A percentile compares a stretch with the other conserved stretches of the same genome.
Conservation (phyloP, 148 eudicot species). For the Vaccinium corymbosum region DNA sequence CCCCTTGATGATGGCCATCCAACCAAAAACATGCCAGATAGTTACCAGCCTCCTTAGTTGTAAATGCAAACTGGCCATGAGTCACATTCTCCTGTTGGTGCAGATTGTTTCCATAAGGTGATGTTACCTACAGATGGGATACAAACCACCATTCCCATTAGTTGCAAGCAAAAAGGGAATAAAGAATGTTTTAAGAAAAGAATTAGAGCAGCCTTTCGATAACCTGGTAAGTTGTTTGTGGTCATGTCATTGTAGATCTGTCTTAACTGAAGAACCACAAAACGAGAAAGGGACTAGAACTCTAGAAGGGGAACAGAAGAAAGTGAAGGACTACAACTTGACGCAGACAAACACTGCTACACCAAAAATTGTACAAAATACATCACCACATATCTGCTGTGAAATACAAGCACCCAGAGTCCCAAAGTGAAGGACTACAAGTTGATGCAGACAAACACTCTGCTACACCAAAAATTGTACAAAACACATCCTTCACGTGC, state of each 20-base stretch:
- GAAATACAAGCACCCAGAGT: not conserved
- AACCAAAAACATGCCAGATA: slow-evolving; percentile 81
- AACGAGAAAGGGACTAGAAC: not conserved
- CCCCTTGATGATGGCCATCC: slow-evolving; percentile 38
- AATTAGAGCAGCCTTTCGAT: not conserved
- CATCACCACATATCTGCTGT: not conserved
- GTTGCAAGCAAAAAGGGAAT: not conserved
- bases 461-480: not conserved
- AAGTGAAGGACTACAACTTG: not conserved
- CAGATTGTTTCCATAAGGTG: slow-evolving; percentile 72
- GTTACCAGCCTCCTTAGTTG: slow-evolving; percentile 69
- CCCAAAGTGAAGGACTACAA: not conserved
- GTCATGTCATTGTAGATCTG: not conserved
- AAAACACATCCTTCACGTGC: not conserved
- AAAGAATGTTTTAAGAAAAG: not conserved
- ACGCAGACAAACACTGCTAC: not conserved
- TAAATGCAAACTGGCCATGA: slow-evolving; percentile 88
- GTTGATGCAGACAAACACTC: not conserved
- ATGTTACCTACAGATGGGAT: slow-evolving; percentile 50
- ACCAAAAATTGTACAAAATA: not conserved
- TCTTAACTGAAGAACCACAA: too few species aligned
- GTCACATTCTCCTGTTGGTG: slow-evolving; percentile 61
- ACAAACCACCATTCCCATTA: not conserved
- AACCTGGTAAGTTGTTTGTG: not conserved
- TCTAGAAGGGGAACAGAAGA: not conserved